Evolutionary conservation across 805 yeast genomes (phyloP).

Genomic region (Teunomyces atbi): DNA sequence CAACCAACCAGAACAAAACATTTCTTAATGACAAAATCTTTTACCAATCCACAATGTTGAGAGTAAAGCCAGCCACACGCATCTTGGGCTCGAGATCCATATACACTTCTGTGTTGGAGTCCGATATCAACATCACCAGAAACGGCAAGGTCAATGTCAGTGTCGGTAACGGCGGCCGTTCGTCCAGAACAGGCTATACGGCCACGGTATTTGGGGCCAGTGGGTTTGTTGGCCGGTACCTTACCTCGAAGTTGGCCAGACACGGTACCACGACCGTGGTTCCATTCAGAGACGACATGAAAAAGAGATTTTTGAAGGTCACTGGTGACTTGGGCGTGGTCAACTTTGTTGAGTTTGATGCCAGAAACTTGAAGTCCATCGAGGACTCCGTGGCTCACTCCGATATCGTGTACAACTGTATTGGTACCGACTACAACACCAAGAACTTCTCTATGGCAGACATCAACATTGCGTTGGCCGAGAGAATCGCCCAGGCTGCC

Average conservation of each 20-base stretch:
- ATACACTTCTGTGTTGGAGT: conserved; percentile 42
- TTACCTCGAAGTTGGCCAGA: conserved; percentile 70
- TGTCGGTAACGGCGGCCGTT: conserved; percentile 77
- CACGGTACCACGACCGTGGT: conserved; percentile 77
- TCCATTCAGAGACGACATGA: conserved; percentile 80
- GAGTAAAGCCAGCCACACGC: conserved; percentile 9
- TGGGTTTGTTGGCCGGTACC: conserved; percentile 74
- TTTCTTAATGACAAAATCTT: conserved; percentile 12
- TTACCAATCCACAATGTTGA: conserved; percentile 10
- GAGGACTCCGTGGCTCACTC: conserved; percentile 76
- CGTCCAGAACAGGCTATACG: conserved; percentile 83
- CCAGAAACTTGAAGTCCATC: conserved; percentile 72
- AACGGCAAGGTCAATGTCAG: conserved; percentile 71
- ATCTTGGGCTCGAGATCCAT: conserved; percentile 24
- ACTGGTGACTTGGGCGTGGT: conserved; percentile 88
- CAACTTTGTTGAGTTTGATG: conserved; percentile 77
- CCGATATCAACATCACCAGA: conserved; percentile 71
- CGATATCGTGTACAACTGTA: conserved; percentile 77
- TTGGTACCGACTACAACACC: conserved; percentile 74
- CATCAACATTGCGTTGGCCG: conserved; percentile 74
- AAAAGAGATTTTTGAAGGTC: conserved; percentile 74
- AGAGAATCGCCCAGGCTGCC: conserved; percentile 72
- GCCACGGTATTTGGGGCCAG: conserved; percentile 86
- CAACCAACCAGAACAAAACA: conserved; percentile 32
- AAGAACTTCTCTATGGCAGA: conserved; percentile 83